Evolutionary conservation across 2,329 filamentous ascomycete genomes (phyloP).

Genomic region (Arthrobotrys conoides): DNA sequence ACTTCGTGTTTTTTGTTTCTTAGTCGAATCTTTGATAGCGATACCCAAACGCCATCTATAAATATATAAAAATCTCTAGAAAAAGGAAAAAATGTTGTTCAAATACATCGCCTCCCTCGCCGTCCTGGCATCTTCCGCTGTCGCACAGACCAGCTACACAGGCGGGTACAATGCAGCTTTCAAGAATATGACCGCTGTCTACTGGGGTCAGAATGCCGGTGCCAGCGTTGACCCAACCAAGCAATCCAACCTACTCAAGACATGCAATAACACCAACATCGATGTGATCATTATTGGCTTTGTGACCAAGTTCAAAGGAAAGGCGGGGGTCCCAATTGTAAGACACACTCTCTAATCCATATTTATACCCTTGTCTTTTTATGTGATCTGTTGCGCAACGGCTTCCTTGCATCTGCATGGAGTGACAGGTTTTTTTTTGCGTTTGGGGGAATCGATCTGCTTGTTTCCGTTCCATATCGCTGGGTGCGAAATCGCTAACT

Average conservation of each 20-base stretch:
- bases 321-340: conserved; percentile 40
- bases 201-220: conserved; percentile 55
- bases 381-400: neutral
- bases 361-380: conserved; percentile 5
- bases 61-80: conserved; percentile 21
- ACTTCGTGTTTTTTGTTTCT: conserved; percentile 30
- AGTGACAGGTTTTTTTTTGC: neutral
- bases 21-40: conserved; percentile 5
- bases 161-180: conserved; percentile 10
- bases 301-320: conserved; percentile 56
- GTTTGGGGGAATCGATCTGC: conserved; percentile 19
- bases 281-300: conserved; percentile 53
- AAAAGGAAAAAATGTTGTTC: conserved; percentile 42
- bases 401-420: neutral
- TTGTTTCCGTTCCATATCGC: conserved; percentile 14
- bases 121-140: conserved; percentile 31
- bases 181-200: conserved; percentile 52
- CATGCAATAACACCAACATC: conserved; percentile 45
- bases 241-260: conserved; percentile 38
- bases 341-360: conserved; percentile 8
- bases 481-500: conserved; percentile 31
- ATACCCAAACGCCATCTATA: conserved; percentile 15
- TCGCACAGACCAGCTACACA: conserved; percentile 6
- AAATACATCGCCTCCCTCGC: conserved; percentile 37
- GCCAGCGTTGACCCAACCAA: neutral